Evolutionary conservation across 2,329 filamentous ascomycete genomes (phyloP), one percentile per base, ranked within the genome.

Genomic region (Trichoderma sp.): DNA sequence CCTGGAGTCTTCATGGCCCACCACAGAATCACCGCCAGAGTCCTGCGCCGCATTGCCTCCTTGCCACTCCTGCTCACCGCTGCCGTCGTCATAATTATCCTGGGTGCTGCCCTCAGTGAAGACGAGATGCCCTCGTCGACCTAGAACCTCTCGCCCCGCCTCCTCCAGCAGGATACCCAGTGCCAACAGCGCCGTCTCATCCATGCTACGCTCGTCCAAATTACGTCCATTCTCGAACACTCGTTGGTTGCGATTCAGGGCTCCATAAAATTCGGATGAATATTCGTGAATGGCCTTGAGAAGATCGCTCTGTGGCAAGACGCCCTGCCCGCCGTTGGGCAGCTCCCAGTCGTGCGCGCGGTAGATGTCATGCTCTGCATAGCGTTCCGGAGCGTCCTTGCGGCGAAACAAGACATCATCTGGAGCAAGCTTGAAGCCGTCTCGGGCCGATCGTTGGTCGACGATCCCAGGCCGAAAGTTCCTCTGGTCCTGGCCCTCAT

Each of bases 111-210:
- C n/a, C 60, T 73, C 71, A 0, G 91, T 89, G 77, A 95, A 92
- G 1, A 92, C 91, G 62, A 93, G 79, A 80, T 94, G 90, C 26
- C 92, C 93, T 14, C 84, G 87, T 70, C 85, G 82, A 5, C 91
- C 92, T 24, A 95, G 81, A 6, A 85, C 79, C 61, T 90, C 87
- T 53, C 85, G 84, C 18, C 87, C 85, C 3, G 88, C 87, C 80
- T 95, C 93, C 81, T 95, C 92, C 56, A 95, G 82, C 71, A 95
- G 80, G 63, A 95, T 89, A 1, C 92, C 92, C 76, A 95, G 85
- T 1, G 92, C 92, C 69, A 95, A 82, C 72, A 95, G 84, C 4
- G 92, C 92, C 15, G 92, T 93, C 82, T 93, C 93, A 77, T 95
- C 92, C 87, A 95, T 89, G 79, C 89, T 92, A 74, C 86, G 80